Conservation (phyloP, 768 basidiomycete species). For the Cubamyces lactineus region DNA sequence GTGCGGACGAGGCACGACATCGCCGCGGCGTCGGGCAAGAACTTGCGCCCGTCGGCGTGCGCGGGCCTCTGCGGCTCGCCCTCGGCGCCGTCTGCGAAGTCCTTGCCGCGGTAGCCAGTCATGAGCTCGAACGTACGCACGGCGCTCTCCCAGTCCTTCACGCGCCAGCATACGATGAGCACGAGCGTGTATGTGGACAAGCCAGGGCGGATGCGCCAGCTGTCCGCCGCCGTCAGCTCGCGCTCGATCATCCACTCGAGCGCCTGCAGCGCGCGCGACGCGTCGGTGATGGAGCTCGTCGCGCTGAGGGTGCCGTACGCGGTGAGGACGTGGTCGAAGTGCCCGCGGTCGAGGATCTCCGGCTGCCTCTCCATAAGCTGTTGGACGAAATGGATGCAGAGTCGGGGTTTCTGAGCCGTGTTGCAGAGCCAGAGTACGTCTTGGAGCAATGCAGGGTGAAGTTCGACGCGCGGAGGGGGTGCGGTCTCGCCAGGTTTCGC, state of each 20-base stretch:
- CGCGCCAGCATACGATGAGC: conserved; percentile 64
- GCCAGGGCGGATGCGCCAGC: conserved; percentile 40
- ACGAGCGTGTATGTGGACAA: conserved; percentile 64
- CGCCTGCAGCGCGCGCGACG: conserved; percentile 55
- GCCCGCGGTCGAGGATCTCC: conserved; percentile 50
- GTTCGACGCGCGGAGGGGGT: conserved; percentile 40
- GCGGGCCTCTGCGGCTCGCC: conserved; percentile 24
- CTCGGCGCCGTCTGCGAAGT: conserved; percentile 26
- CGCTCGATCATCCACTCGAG: conserved; percentile 73
- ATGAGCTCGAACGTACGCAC: conserved; percentile 66
- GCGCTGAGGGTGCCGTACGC: conserved; percentile 49
- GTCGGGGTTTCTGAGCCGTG: conserved; percentile 46
- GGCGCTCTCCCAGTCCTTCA: conserved; percentile 63
- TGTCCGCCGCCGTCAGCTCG: conserved; percentile 41
- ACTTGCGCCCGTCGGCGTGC: conserved; percentile 40
- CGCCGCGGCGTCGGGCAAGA: conserved; percentile 54
- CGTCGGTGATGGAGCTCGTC: conserved; percentile 43
- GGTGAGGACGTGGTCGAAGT: conserved; percentile 64
- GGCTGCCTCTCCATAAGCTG: conserved; percentile 55
- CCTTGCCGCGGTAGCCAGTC: conserved; percentile 54
- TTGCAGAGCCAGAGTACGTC: conserved; percentile 62
- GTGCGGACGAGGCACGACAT: conserved; percentile 61
- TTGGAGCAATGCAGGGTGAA: conserved; percentile 53
- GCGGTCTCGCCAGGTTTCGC: conserved; percentile 46
- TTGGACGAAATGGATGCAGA: conserved; percentile 59